Evolutionary conservation across 345 rosid genomes (phyloP), one percentile per base, ranked within the genome.

Genomic region (Adansonia digitata): DNA sequence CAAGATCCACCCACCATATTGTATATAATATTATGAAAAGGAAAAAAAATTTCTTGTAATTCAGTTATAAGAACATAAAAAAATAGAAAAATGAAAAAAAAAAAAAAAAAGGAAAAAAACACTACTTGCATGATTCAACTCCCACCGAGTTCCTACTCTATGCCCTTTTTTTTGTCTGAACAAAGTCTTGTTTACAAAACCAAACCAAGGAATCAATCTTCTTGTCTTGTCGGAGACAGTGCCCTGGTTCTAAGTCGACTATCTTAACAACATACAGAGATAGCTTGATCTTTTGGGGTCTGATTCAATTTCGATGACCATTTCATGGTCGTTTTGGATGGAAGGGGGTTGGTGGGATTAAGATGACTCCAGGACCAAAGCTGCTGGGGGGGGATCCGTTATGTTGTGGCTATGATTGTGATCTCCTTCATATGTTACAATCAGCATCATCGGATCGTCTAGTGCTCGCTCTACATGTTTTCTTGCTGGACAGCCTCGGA

Each of bases 391-490:
- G 4, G 77, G 68, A 20, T 86, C 88, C 8, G 72, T 48, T 17
- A 55, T 24, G 31, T 81, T 18, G 9, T 31, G 79, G 27, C 85
- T 40, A 67, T 94, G 98, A 73, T 71, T 89, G 79, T 92, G 97
- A 15, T 90, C 94, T 43, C 92, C 97, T 78, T 94, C 98, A 76
- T 94, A 94, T 5, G 98, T 90, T 46, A 94, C 92, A 42, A 88
- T 83, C 43, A 94, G 84, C 87, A 92, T 92, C 87, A 81, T 85
- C 15, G 97, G 80, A 69, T 94, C 93, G 77, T 92, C 97, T 0
- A 77, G 68, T 8, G 92, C 97, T 59, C 98, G 84, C 84, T 94
- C 98, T 77, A 94, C 97, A 62, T 92, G 98, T 81, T 94, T 94
- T 51, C 97, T 85, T 43, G 98, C 98, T 20, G 98, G 97, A 24